Base-by-base conservation (phyloP, 2,329 filamentous ascomycete species). In the Ceratocystis destructans region DNA sequence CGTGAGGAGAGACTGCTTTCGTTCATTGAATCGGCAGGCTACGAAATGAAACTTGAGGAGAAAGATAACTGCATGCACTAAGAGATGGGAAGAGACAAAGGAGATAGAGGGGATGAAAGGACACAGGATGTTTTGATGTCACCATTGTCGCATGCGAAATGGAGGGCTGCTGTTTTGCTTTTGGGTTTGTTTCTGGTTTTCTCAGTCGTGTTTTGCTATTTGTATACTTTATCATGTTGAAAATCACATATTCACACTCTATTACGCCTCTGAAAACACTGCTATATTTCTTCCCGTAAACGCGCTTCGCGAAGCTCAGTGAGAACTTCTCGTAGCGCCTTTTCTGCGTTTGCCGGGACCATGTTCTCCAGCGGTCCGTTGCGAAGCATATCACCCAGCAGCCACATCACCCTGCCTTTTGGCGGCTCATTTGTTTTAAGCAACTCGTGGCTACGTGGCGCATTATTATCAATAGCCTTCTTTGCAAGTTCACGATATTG, bases 31-130 rank as follows among this genome's bases (percentile, higher is more conserved):
- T 63, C 84, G 85, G 70, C 80, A 83, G 53, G 76, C 85, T 64
- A 84, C 87, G 71, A 80, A 86, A 82, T 69, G 83, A 85, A 55
- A 83, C 85, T 68, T 82, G 79, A 71, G 80, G 83, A 57, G 37
- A 28, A 17, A n/a, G 62, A 64, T 8, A 67, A 55, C 53, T 61
- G 53, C 44, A 25, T 22, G 25, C 44, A 57, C 25, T 33, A 57
- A 57, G 53, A 41, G 10, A 41, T 41, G 10, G 4, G 10, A 41
- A 41, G n/a, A 6, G 12, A 25, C n/a, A 7, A 25, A 17, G 10
- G n/a, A 7, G 3, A 46, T 12, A 4, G 45, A 1, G n/a, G 12
- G 5, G 7, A 22, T 3, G n/a, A 12, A 25, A 53, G 48, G n/a
- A 3, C 6, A 4, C 2, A 22, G 46, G 46, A 50, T 22, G 48